Evolutionary conservation across 345 rosid species (phyloP), one percentile per base, ranked within the genome.

Genomic region (Aethionema arabicum): DNA sequence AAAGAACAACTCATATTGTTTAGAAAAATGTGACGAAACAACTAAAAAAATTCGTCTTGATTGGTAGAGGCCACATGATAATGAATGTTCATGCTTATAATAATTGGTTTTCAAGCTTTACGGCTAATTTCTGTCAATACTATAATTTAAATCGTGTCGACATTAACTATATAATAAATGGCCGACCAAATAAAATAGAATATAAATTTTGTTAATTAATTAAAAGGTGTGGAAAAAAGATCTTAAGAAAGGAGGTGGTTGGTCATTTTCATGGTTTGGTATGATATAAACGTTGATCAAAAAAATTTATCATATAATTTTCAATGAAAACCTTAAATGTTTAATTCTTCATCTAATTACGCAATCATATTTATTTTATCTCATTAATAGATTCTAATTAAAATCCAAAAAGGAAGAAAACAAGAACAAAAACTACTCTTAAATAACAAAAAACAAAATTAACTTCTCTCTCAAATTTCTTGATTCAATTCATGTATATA

Each of bases 221-320:
- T 1, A 47, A 46, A 39, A 48, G 58, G 56, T 69, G 63, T 61
- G 51, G 2, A 45, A 53, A 11, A 38, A n/a, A 0, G 27, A 14
- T 37, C 6, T 53, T 61, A 8, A 43, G 57, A 45, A 55, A 69
- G 36, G 42, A 15, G 68, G 57, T 62, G 6, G 68, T 57, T 64
- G 60, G 74, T 70, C 65, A 64, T 64, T 63, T 64, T 70, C 70
- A 64, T 43, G 51, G 74, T 70, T 63, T 70, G 69, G 70, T 70
- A 10, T 55, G 58, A 55, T 33, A 48, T 63, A 58, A 70, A 70
- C 74, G 69, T 70, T 70, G 47, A 32, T 32, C 27, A 56, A 40
- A 62, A 62, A 46, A 38, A 69, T n/a, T 62, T 56, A 47, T 32
- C 58, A 64, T 50, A 37, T 58, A 11, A 32, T 57, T 42, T 2